Percentiles rank a stretch among this genome's conserved stretches.
These are phyloP conservation scores for Akebia trifoliata DNA, from an alignment of 164 flowering plant genomes.

Conservation along the genomic window DNA sequence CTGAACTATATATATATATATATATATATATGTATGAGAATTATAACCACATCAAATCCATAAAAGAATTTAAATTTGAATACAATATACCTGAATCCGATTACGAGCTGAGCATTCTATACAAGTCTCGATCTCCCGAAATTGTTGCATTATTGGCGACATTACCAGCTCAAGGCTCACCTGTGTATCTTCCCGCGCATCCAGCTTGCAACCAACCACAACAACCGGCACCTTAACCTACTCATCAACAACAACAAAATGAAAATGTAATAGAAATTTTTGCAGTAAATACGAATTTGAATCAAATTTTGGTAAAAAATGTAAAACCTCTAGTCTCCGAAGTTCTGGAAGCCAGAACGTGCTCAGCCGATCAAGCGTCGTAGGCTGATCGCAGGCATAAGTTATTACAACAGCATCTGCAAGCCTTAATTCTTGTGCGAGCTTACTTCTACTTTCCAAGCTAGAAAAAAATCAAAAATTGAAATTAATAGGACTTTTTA, in stretches of 20 bases:
- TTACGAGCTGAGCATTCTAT: slow-evolving; percentile 85
- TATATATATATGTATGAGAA: no score
- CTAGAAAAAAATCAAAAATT: slow-evolving; percentile 27
- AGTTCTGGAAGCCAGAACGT: slow-evolving; percentile 91
- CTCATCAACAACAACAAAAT: slow-evolving; percentile 5
- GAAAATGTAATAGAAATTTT: not conserved
- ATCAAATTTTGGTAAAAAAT: not conserved
- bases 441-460: slow-evolving; percentile 50
- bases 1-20: no score
- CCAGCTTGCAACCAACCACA: slow-evolving; percentile 80
- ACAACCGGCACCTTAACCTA: slow-evolving; percentile 61
- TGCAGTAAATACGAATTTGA: not conserved
- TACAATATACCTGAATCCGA: slow-evolving; percentile 65
- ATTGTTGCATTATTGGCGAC: slow-evolving; percentile 97
- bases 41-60: not conserved
- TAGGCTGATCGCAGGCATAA: slow-evolving; percentile 83
- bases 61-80: not conserved
- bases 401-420: slow-evolving; percentile 96
- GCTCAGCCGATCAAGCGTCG: slow-evolving; percentile 68
- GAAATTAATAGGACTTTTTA: not conserved
- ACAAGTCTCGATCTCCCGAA: slow-evolving; percentile 98
- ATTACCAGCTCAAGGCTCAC: slow-evolving; percentile 73
- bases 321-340: slow-evolving; percentile 68
- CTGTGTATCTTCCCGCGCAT: slow-evolving; percentile 73
- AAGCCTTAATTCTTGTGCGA: slow-evolving; percentile 62